These are phyloP conservation scores for Saksenaea vasiformis DNA, from an alignment of 371 early-diverging fungal species.

Conservation along the genomic window DNA sequence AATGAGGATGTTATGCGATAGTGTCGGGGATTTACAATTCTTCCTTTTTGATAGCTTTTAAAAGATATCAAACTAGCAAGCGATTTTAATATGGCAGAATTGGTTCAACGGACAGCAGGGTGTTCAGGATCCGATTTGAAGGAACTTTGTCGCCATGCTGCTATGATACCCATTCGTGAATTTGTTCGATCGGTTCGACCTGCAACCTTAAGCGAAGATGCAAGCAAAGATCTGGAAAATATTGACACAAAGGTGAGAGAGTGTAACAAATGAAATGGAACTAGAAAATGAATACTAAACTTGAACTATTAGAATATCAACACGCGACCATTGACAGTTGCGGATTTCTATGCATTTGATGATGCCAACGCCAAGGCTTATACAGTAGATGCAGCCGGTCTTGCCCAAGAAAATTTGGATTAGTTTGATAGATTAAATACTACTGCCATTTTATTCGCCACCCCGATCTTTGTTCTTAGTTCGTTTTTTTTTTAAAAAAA, in stretches of 20 bases:
- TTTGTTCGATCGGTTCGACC: constrained; percentile 65
- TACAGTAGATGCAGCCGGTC: constrained; percentile 12
- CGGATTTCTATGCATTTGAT: constrained; percentile 63
- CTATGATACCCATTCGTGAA: constrained; percentile 94
- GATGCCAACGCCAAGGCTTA: constrained; percentile 40
- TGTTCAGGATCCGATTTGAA: constrained; percentile 95
- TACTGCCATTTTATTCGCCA: background rate
- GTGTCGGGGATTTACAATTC: background rate
- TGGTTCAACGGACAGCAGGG: constrained; percentile 83
- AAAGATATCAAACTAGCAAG: constrained; percentile 64
- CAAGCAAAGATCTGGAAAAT: constrained; percentile 36
- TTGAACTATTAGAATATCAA: constrained; percentile 42
- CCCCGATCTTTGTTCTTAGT: background rate
- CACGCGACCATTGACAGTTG: constrained; percentile 59
- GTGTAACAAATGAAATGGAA: too few relatives aligned
- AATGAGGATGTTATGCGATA: background rate
- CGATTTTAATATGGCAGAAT: constrained; percentile 70
- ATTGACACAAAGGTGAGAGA: constrained; percentile 35
- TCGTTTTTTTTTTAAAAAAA: background rate
- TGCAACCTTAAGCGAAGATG: constrained; percentile 22
- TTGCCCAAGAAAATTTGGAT: constrained; percentile 38
- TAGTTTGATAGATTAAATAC: constrained; percentile 9
- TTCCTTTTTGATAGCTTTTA: constrained; percentile 61
- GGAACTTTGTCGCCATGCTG: constrained; percentile 95
- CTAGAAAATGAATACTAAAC: too few relatives aligned